Conservation (phyloP, 2,329 filamentous ascomycete genomes). For the Pseudogymnoascus sp. region DNA sequence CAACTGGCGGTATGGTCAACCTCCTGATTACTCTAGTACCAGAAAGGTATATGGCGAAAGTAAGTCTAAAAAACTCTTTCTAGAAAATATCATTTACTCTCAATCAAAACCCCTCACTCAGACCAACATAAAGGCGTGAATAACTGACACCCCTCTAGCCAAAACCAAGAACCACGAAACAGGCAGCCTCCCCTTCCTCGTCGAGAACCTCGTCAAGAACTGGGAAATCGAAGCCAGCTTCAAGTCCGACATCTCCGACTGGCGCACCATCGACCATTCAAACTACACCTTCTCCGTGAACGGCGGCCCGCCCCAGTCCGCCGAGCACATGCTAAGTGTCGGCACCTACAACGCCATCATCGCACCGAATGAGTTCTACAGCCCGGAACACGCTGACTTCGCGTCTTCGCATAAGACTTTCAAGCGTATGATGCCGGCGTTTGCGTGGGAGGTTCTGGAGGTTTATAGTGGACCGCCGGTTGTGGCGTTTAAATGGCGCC, state of each 20-base stretch:
- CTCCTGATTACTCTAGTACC: constrained; percentile 58
- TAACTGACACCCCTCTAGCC: constrained; percentile 34
- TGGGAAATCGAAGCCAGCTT: constrained; percentile 66
- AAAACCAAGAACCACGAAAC: constrained; percentile 48
- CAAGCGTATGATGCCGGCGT: constrained; percentile 65
- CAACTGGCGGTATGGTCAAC: constrained; percentile 51
- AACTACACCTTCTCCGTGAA: constrained; percentile 59
- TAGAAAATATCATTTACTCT: not conserved
- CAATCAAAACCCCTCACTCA: not conserved
- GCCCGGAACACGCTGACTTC: constrained; percentile 53
- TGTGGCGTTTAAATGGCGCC: constrained; percentile 57
- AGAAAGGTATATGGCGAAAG: constrained; percentile 50
- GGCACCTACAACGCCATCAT: constrained; percentile 65
- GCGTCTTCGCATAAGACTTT: constrained; percentile 60
- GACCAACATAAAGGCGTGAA: not conserved
- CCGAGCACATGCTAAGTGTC: constrained; percentile 57
- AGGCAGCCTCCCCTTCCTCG: constrained; percentile 49
- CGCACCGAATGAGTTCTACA: constrained; percentile 55
- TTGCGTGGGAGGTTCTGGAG: constrained; percentile 63
- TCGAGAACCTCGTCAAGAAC: constrained; percentile 65
- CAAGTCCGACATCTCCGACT: constrained; percentile 53
- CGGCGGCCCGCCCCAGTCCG: constrained; percentile 47
- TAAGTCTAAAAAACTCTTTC: constrained; percentile 30
- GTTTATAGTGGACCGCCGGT: constrained; percentile 57
- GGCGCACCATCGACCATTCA: constrained; percentile 54